phyloP scores from a whole-genome alignment of 768 basidiomycete species.

The Lenzites betulinus region DNA sequence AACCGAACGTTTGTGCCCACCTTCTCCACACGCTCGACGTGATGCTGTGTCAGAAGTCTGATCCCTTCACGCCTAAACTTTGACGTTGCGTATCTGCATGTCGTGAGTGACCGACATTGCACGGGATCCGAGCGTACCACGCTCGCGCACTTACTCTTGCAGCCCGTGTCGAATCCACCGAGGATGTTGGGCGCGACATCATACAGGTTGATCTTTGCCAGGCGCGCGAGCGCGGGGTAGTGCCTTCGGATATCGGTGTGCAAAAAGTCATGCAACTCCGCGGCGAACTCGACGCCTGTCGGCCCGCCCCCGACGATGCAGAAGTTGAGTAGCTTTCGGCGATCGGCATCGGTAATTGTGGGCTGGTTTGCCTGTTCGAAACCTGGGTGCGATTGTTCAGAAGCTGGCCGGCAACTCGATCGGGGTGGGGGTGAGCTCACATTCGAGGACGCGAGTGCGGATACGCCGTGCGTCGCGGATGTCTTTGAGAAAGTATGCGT shows the following conservation, averaged over 20 bases:
- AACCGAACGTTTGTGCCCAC: slow-evolving; percentile 42
- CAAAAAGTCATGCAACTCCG: slow-evolving; percentile 79
- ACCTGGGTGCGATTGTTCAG: slow-evolving; percentile 34
- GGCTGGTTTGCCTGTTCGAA: slow-evolving; percentile 90
- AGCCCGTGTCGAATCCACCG: slow-evolving; percentile 71
- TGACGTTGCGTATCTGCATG: slow-evolving; percentile 61
- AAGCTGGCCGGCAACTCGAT: background rate
- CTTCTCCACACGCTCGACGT: slow-evolving; percentile 68
- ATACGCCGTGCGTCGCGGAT: slow-evolving; percentile 75
- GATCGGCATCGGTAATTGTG: slow-evolving; percentile 69
- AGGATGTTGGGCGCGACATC: slow-evolving; percentile 82
- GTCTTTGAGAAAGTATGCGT: slow-evolving; percentile 82
- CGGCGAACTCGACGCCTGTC: slow-evolving; percentile 82
- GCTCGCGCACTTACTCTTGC: slow-evolving; percentile 51
- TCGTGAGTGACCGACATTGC: background rate
- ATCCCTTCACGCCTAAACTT: slow-evolving; percentile 78
- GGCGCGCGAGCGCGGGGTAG: slow-evolving; percentile 62
- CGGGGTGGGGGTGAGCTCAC: slow-evolving; percentile 35
- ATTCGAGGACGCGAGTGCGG: slow-evolving; percentile 72
- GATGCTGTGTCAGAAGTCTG: slow-evolving; percentile 66
- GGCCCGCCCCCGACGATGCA: slow-evolving; percentile 86
- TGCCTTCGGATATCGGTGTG: slow-evolving; percentile 62
- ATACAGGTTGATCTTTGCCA: slow-evolving; percentile 76
- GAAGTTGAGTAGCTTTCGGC: slow-evolving; percentile 78
- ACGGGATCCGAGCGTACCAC: background rate